These are phyloP conservation scores for Melianthus villosus DNA, from an alignment of 441 rosid genomes.

Conservation along the genomic window DNA sequence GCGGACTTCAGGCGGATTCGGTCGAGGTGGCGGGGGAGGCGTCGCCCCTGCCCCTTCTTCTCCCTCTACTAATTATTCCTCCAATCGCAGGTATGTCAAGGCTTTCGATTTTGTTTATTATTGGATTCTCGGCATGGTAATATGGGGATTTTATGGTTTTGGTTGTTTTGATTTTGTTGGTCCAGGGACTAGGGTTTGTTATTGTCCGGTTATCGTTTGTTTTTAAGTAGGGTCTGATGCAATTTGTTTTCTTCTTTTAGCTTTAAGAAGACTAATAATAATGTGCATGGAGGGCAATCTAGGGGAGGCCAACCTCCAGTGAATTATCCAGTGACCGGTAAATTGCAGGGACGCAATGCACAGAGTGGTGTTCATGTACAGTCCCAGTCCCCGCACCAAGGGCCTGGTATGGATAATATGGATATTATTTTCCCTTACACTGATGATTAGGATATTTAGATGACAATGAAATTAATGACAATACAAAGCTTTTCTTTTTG, in stretches of 20 bases:
- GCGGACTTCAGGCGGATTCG: conserved; percentile 55
- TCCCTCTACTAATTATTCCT: conserved; percentile 24
- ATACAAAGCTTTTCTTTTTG: background rate
- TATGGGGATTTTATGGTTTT: background rate
- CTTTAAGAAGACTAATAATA: conserved; percentile 39
- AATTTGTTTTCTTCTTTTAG: conserved; percentile 16
- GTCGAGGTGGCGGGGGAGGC: conserved; percentile 50
- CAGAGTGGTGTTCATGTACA: conserved; percentile 49
- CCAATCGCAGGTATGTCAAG: conserved; percentile 32
- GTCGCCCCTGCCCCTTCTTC: conserved; percentile 58
- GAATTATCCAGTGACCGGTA: conserved; percentile 27
- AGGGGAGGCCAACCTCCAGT: too few relatives aligned
- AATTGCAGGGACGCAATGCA: conserved; percentile 25
- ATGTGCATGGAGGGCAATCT: conserved; percentile 66
- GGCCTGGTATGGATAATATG: conserved; percentile 36
- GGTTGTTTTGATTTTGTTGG: background rate
- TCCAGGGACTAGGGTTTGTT: background rate
- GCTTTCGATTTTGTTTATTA: conserved; percentile 7
- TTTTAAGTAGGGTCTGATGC: conserved; percentile 1
- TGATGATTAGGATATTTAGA: background rate
- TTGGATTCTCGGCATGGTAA: background rate
- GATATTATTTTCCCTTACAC: background rate
- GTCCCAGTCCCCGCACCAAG: too few relatives aligned
- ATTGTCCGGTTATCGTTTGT: background rate
- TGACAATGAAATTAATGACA: background rate